Base-by-base conservation (phyloP, 306 rosid genomes). In the Ochetophila trinervis region DNA sequence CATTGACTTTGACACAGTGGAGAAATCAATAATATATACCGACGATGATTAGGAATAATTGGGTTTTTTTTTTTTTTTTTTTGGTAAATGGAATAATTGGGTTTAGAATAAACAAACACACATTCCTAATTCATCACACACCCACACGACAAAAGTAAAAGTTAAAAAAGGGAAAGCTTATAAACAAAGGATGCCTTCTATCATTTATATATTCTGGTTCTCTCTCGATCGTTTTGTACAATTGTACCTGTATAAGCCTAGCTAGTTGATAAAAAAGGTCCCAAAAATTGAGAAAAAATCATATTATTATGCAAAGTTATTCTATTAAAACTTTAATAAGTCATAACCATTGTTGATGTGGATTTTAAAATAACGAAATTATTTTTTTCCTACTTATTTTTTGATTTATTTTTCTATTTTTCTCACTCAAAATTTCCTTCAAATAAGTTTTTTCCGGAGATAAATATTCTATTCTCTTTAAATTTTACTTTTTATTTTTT, bases 1-100 rank as follows among this genome's bases (percentile, higher is more conserved):
- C 67, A 74, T 86, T 82, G 86, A 86, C 85, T 66, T 75, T 66
- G 62, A 34, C 23, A 79, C 70, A 76, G 70, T 52, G 27, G 19
- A 51, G 63, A 73, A 61, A 34, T 27, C 19, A 34, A 69, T 42
- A 58, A 65, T 24, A 23, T 35, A 53, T 72, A 47, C 50, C 44
- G 54, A 51, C 37, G 70, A 84, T 63, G 71, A 80, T 71, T 71
- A 58, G 58, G 70, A 70, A 78, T 73, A 76, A 59, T 59, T 52
- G 62, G 74, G 79, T 63, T 76, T 67, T n/a, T n/a, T n/a, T n/a
- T n/a, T n/a, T n/a, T n/a, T n/a, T n/a, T n/a, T n/a, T n/a, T n/a
- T n/a, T n/a, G n/a, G n/a, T n/a, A n/a, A n/a, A n/a, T n/a, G 58
- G 70, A 70, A 78, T 73, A 76, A 59, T 59, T 52, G 62, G 74